Conservation (phyloP, 495 filamentous ascomycete genomes). For the Neurospora intermedia region DNA sequence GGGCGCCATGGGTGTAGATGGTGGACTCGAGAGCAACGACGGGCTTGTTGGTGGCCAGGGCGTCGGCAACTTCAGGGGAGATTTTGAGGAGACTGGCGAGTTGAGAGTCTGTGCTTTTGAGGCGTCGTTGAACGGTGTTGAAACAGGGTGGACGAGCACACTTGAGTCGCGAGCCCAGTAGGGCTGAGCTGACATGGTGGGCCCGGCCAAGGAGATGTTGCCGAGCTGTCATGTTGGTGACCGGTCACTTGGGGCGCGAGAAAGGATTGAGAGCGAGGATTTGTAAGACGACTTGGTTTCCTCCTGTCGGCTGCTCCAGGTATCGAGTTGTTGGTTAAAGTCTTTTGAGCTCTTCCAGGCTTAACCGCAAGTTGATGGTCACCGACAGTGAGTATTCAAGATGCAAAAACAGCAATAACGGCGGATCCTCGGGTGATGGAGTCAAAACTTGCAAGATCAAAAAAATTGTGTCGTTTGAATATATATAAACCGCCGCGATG, state of each 20-base stretch:
- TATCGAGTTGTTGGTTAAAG: background rate
- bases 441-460: background rate
- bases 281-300: background rate
- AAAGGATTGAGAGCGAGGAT: background rate
- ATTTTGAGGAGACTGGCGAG: conserved; percentile 54
- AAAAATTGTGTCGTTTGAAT: background rate
- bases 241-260: background rate
- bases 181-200: background rate
- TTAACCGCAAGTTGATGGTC: background rate
- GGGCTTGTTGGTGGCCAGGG: conserved; percentile 58
- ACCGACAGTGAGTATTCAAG: background rate
- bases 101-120: conserved; percentile 3
- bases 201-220: background rate
- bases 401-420: background rate
- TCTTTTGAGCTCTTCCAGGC: background rate
- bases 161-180: background rate
- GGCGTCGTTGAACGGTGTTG: background rate
- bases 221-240: background rate
- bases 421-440: background rate
- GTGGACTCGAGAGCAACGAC: conserved; percentile 90
- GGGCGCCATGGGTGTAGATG: conserved; percentile 66
- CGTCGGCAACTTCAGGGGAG: conserved; percentile 73
- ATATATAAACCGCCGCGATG: background rate
- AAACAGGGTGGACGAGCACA: background rate
- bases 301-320: background rate